phyloP scores from a whole-genome alignment of 1,284 basidiomycete genomes.

The Moniliella sp. region DNA sequence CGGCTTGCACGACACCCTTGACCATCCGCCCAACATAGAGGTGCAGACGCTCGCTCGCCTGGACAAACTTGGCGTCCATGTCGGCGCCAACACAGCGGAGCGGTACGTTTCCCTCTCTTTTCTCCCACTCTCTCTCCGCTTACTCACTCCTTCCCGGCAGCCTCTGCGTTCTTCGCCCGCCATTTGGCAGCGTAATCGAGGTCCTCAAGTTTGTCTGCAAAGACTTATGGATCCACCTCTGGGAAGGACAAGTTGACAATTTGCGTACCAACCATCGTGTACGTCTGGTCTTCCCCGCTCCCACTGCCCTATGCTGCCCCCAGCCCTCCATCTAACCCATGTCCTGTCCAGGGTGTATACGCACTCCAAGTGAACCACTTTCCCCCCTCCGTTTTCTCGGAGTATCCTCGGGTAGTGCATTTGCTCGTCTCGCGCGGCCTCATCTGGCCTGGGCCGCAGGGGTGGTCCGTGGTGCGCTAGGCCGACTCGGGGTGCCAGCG shows the following conservation, averaged over 20 bases:
- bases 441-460: conserved; percentile 15
- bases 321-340: background rate
- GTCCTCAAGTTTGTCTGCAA: conserved; percentile 88
- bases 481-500: conserved; percentile 13
- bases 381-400: conserved; percentile 2
- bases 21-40: too few species aligned
- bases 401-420: too few species aligned
- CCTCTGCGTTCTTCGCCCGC: conserved; percentile 50
- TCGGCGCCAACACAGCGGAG: conserved; percentile 65
- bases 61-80: conserved; percentile 63
- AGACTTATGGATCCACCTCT: conserved; percentile 65
- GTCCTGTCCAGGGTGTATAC: conserved; percentile 52
- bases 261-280: conserved; percentile 78
- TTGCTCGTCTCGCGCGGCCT: background rate
- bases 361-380: conserved; percentile 77
- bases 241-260: conserved; percentile 87
- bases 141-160: conserved; percentile 39
- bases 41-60: conserved; percentile 48
- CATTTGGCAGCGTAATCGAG: conserved; percentile 64
- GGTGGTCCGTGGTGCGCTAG: conserved; percentile 15
- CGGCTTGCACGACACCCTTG: too few species aligned
- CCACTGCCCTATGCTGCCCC: conserved; percentile 36
- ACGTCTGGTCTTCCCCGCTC: conserved; percentile 30
- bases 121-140: background rate
- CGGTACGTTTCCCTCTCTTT: conserved; percentile 44